Base-by-base conservation (phyloP, 1,284 basidiomycete species). In the Cutaneotrichosporon cavernicola region DNA sequence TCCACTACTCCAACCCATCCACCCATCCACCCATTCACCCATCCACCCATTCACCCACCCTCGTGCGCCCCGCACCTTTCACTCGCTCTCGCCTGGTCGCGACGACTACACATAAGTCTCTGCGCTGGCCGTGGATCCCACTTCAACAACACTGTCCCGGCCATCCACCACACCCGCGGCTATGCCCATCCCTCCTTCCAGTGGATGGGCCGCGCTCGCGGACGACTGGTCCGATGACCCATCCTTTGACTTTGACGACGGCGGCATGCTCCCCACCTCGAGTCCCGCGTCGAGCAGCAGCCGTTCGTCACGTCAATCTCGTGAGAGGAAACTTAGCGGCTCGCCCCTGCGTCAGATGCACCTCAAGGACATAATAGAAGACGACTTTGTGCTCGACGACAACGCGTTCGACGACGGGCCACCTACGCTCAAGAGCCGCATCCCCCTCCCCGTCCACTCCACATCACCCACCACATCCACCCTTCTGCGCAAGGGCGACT, bases 181-280 rank as follows among this genome's bases (percentile, higher is more conserved):
- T 36, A 64, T 64, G 60, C 69, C 69, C 32, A 56, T 72, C 21
- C 73, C 72, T 5, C 73, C 72, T 4, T 70, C 73, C 2, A 67
- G 68, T 2, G 67, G 68, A 11, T 61, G 65, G 9, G 65, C 66
- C 38, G 62, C 71, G 22, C 70, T 72, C 1, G 68, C 72, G 5
- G 76, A 78, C 49, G 74, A 78, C 66, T 78, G 76, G 76, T 67
- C 71, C 11, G 73, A 78, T 32, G 75, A 77, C 56, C 71, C 72
- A 6, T 76, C 75, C 13, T 78, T 78, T 60, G 73, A 77, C 56
- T 58, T 78, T 16, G 58, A 63, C 16, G 51, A 30, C 61, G 69
- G 34, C 64, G 56, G 40, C 63, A 67, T 60, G 52, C 66, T 52
- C 47, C 69, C 70, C 14, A 62, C 67, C 8, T 65, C 72, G 4